Evolutionary conservation across 2,329 filamentous ascomycete species (phyloP), one percentile per base, ranked within the genome.

Genomic region (Penicillium fuscoglaucum): DNA sequence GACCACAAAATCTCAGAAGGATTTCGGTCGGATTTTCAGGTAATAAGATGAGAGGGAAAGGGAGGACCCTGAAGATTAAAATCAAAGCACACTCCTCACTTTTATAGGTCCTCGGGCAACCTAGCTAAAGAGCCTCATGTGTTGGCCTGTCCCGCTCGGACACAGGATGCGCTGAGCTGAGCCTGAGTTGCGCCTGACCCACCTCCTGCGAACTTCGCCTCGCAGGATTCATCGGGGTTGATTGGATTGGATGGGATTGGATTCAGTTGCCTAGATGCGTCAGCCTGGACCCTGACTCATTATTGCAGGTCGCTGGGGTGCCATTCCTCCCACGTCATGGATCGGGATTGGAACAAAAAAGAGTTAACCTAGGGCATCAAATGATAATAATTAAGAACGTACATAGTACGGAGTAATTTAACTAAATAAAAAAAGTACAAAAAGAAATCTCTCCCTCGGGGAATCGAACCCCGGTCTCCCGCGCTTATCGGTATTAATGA

Each of bases 381-480:
- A 24, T 17, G 12, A 13, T 33, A 15, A 7, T 12, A 12, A 29
- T 15, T 13, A 33, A 15, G 5, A 46, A 26, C 19, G 15, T 17
- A 40, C 4, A n/a, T 24, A 24, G 24, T 24, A 24, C 24, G 24
- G 24, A 24, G 24, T 26, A 26, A 26, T 6, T 21, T 2, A 21
- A 21, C 19, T 21, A 21, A 26, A 26, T 26, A 29, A 37, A 29
- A 48, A 4, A 29, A 10, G 28, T 28, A 9, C 10, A 39, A 63
- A 66, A 66, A 63, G 53, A 48, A 53, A 61, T 46, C 66, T 69
- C 65, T 70, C 66, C 65, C 66, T 70, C 66, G 68, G 68, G 68
- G 66, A 71, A 70, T 72, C 67, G 69, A 71, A 71, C 69, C 69
- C 69, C 68, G 69, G 69, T 71, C 69, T 70, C 69, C 69, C 69